Evolutionary conservation across 2,329 filamentous ascomycete species (phyloP).

Genomic region (Monilinia aucupariae): DNA sequence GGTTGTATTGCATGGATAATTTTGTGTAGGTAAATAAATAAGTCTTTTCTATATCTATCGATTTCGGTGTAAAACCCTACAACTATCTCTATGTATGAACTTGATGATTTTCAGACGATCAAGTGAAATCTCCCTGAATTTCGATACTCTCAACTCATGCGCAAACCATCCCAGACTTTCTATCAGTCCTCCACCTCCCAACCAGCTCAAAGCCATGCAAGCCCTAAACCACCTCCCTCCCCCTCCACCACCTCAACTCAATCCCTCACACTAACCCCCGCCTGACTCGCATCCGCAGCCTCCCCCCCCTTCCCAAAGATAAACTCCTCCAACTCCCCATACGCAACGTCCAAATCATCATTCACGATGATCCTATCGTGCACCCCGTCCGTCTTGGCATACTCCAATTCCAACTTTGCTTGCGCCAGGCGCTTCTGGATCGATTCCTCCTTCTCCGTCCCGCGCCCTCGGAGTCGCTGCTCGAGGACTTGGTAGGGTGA

Average conservation of each 20-base stretch:
- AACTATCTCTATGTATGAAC: background rate
- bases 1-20: background rate
- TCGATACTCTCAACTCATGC: background rate
- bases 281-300: constrained; percentile 4
- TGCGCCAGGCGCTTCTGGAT: constrained; percentile 65
- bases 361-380: constrained; percentile 63
- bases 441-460: constrained; percentile 71
- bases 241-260: background rate
- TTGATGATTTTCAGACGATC: background rate
- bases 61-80: background rate
- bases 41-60: background rate
- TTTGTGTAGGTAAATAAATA: background rate
- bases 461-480: constrained; percentile 64
- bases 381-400: constrained; percentile 59
- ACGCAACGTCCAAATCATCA: constrained; percentile 55
- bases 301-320: constrained; percentile 36
- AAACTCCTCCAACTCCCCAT: constrained; percentile 48
- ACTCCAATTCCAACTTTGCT: constrained; percentile 70
- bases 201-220: background rate
- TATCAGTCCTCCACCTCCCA: background rate
- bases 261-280: background rate
- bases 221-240: background rate
- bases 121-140: background rate
- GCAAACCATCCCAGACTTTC: background rate
- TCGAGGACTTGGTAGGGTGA: constrained; percentile 60